Percentiles rank a stretch among this genome's conserved stretches.
Evolutionary conservation across 768 basidiomycete genomes (phyloP).

Genomic region (Mycena capillaripes): DNA sequence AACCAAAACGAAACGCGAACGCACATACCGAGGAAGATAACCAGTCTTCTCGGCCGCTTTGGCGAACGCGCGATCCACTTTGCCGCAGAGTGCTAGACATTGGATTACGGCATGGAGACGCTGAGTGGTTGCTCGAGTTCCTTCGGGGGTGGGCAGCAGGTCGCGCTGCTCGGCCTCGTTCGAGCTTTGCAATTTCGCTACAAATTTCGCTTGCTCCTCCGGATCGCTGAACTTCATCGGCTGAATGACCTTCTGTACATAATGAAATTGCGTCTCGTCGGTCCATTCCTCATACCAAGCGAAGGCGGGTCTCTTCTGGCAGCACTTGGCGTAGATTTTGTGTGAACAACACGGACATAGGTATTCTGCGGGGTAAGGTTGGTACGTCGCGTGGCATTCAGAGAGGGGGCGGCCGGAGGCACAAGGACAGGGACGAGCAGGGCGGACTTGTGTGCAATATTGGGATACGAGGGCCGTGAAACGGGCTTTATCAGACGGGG

Average conservation of each 20-base stretch:
- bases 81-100: background rate
- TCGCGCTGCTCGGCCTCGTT: background rate
- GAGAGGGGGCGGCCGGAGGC: background rate
- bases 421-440: background rate
- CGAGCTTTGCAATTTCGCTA: background rate
- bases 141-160: background rate
- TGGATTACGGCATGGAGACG: background rate
- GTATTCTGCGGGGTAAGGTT: background rate
- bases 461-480: background rate
- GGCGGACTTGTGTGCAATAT: background rate
- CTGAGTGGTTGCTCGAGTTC: background rate
- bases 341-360: background rate
- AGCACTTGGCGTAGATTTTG: background rate
- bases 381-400: background rate
- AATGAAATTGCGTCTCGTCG: background rate
- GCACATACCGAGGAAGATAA: background rate
- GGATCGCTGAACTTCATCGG: background rate
- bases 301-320: background rate
- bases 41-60: background rate
- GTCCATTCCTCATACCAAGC: background rate
- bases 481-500: background rate
- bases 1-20: too few species aligned
- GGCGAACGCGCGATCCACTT: background rate
- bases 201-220: background rate
- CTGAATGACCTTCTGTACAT: background rate